Evolutionary conservation across 257 asterid genomes (phyloP), one percentile per base, ranked within the genome.

Genomic region (Solanum lycopersicoides): DNA sequence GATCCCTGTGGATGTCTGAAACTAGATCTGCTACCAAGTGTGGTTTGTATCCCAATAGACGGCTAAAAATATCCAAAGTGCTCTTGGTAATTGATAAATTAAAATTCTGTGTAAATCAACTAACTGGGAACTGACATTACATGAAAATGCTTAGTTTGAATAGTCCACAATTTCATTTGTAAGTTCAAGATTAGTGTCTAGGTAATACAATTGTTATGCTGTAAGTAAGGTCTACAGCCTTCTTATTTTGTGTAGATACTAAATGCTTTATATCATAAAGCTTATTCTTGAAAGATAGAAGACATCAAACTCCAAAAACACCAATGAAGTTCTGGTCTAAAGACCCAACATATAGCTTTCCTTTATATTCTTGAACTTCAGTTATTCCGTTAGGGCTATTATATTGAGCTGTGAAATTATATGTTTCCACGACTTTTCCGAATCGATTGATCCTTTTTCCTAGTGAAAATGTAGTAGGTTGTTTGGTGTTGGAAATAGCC

Each of bases 361-460:
- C 37, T 34, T 21, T 7, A 32, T 83, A 12, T 83, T 83, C 86
- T 39, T 88, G 87, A 4, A 90, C 88, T 34, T 76, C 89, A 86
- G 90, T 90, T 18, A 91, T 50, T 9, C 83, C 89, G 30, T 47
- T 86, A 2, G 89, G 63, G 30, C 72, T 84, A 30, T 88, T 83
- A 13, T 12, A 75, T 12, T 75, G 83, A 37, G 41, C 89, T 11
- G 89, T 88, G 42, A 93, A 87, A 68, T 90, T 87, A 25, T 86
- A 39, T 0, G 90, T 84, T 87, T 86, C 87, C 32, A 83, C 3
- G 32, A 90, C 73, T 13, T 32, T 32, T 7, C 93, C 92, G 2
- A 12, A 13, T 4, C 56, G 59, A 28, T 73, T 89, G 73, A 92
- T 88, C 92, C 66, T 92, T n/a, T 84, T 87, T 32, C 90, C 95